Evolutionary conservation across 148 eudicot species (phyloP).

Genomic region (Pouteria glomerata): DNA sequence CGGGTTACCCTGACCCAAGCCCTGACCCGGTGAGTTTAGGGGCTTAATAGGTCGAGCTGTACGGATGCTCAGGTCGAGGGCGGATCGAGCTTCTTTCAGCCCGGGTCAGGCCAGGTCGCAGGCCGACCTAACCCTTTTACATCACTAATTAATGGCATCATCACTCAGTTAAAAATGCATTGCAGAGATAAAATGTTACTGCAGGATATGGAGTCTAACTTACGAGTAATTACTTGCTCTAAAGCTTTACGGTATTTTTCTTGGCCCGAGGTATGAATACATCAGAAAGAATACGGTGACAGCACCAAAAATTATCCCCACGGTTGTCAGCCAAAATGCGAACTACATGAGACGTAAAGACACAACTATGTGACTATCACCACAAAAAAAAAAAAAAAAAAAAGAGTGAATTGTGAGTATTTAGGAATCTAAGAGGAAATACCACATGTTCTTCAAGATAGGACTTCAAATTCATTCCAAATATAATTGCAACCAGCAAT

Average conservation of each 20-base stretch:
- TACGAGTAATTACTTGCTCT: background rate
- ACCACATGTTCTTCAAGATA: constrained; percentile 95
- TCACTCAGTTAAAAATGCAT: background rate
- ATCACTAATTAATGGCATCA: background rate
- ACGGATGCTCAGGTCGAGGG: too few relatives aligned
- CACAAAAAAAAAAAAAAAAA: background rate
- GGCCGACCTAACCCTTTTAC: too few relatives aligned
- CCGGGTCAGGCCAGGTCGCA: too few relatives aligned
- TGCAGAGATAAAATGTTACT: background rate
- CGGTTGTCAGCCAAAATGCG: constrained; percentile 94
- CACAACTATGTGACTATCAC: constrained; percentile 5
- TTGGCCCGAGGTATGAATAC: constrained; percentile 72
- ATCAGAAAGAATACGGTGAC: constrained; percentile 63
- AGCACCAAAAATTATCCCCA: constrained; percentile 77
- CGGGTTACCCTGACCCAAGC: too few relatives aligned
- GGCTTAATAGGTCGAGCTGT: too few relatives aligned
- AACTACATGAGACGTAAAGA: constrained; percentile 41
- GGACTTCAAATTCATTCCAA: constrained; percentile 98
- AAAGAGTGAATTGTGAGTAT: background rate
- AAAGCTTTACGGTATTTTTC: constrained; percentile 62
- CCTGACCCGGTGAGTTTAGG: too few relatives aligned
- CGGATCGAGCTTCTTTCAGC: too few relatives aligned
- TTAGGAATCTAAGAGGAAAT: constrained; percentile 17
- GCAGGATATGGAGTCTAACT: background rate
- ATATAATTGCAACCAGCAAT: constrained; percentile 57